Evolutionary conservation across 768 basidiomycete species (phyloP).

Genomic region (Collybia nuda): DNA sequence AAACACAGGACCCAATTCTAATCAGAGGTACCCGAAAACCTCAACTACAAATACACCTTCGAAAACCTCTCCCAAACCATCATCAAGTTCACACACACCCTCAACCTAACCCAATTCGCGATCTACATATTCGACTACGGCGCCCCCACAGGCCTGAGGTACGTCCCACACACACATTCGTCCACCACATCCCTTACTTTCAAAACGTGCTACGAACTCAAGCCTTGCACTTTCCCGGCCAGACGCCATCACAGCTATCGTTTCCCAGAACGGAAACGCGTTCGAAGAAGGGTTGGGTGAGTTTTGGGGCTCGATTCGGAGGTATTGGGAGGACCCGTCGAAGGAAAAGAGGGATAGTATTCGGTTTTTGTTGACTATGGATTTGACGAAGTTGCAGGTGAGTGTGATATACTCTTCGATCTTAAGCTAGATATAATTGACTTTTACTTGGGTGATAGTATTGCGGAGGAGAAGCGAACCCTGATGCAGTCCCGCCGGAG

Average conservation of each 20-base stretch:
- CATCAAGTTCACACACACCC: constrained; percentile 36
- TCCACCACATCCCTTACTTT: too few species aligned
- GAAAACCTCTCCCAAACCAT: constrained; percentile 37
- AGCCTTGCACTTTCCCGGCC: constrained; percentile 42
- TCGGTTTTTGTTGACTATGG: constrained; percentile 20
- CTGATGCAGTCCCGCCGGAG: constrained; percentile 33
- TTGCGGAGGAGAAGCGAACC: constrained; percentile 31
- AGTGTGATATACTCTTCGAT: constrained; percentile 1
- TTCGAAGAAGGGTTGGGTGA: constrained; percentile 42
- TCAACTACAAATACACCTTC: constrained; percentile 41
- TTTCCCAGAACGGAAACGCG: constrained; percentile 50
- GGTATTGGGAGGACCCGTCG: constrained; percentile 29
- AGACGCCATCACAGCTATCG: constrained; percentile 38
- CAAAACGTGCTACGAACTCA: not conserved
- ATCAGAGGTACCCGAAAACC: constrained; percentile 28
- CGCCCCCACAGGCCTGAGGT: constrained; percentile 32
- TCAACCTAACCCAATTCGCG: constrained; percentile 36
- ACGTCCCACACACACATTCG: not conserved
- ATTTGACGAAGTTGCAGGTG: constrained; percentile 28
- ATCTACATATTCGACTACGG: constrained; percentile 55
- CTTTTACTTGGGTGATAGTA: constrained; percentile 25
- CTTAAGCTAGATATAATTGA: not conserved
- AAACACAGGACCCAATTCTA: not conserved
- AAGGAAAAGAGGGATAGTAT: constrained; percentile 24
- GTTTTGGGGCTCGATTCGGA: constrained; percentile 35